Evolutionary conservation across 176 grass and related monocot species (phyloP), one percentile per base, ranked within the genome.

Genomic region (Eragrostis nindensis): DNA sequence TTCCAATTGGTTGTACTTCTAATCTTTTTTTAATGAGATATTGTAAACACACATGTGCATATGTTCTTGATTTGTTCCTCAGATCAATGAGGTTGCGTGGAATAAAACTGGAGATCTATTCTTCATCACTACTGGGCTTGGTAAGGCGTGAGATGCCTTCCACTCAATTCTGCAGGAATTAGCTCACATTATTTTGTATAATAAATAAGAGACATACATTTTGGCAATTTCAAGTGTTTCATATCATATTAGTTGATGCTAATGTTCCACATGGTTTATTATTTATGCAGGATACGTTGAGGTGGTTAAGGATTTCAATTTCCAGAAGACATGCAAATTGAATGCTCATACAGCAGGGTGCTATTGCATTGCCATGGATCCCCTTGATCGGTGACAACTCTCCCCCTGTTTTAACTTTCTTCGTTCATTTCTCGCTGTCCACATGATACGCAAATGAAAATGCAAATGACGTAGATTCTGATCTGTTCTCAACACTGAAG

Each of bases 21-120:
- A n/a, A n/a, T n/a, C n/a, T n/a, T n/a, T n/a, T n/a, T n/a, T n/a
- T n/a, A n/a, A n/a, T n/a, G n/a, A n/a, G n/a, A n/a, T n/a, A n/a
- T n/a, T n/a, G n/a, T n/a, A n/a, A n/a, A n/a, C n/a, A n/a, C n/a
- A n/a, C n/a, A n/a, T n/a, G n/a, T n/a, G n/a, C n/a, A n/a, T n/a
- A n/a, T n/a, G n/a, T n/a, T n/a, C n/a, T n/a, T n/a, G 42, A 27
- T 86, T 76, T 90, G 56, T 76, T 75, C 19, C 66, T 87, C 81
- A 99, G 96, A 91, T 99, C 73, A 99, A 99, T 90, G 96, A 99
- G 88, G 95, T 99, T 80, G 92, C 96, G 74, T 99, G 96, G 96
- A 99, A 91, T 80, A 99, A 91, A 91, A 91, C 90, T 89, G 96
- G 96, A 68, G 96, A 99, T 69, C 76, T 95, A n/a, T 99, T 99